Percentiles rank a stretch among this genome's conserved stretches.
phyloP scores from a whole-genome alignment of 768 basidiomycete genomes.

The Lentinula detonsa region DNA sequence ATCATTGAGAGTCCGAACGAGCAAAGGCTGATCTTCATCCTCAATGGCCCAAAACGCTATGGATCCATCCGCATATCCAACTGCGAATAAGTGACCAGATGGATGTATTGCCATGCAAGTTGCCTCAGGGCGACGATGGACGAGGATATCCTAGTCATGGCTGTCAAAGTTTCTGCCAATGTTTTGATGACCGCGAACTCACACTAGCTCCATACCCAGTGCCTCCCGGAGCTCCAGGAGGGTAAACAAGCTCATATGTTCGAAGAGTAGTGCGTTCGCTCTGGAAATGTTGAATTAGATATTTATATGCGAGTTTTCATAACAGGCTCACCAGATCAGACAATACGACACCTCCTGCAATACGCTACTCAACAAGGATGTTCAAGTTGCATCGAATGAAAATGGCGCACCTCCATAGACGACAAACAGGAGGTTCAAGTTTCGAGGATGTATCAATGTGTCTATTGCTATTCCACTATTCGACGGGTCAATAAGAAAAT shows the following conservation, averaged over 20 bases:
- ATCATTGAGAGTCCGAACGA: slow-evolving; percentile 62
- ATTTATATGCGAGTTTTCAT: neutral
- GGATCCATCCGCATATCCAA: slow-evolving; percentile 77
- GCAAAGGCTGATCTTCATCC: slow-evolving; percentile 69
- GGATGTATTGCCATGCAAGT: slow-evolving; percentile 73
- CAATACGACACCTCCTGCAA: slow-evolving; percentile 53
- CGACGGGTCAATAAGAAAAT: slow-evolving; percentile 10
- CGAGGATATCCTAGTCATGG: slow-evolving; percentile 52
- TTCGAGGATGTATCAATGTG: slow-evolving; percentile 60
- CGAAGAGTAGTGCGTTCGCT: slow-evolving; percentile 46
- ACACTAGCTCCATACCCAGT: slow-evolving; percentile 53
- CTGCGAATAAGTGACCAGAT: slow-evolving; percentile 68
- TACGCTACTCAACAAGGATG: neutral
- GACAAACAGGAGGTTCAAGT: slow-evolving; percentile 66
- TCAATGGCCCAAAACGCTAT: slow-evolving; percentile 80
- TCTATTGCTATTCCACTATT: slow-evolving; percentile 51
- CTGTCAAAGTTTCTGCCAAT: neutral
- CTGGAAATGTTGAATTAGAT: slow-evolving; percentile 16
- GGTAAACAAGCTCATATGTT: slow-evolving; percentile 63
- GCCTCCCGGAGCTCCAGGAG: slow-evolving; percentile 82
- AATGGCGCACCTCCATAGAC: slow-evolving; percentile 61
- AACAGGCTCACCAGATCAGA: slow-evolving; percentile 44
- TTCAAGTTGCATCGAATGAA: neutral
- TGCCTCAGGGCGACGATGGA: slow-evolving; percentile 62
- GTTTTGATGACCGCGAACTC: neutral